Base-by-base conservation (phyloP, 192 early-diverging fungal species). In the Backusella australiensis region DNA sequence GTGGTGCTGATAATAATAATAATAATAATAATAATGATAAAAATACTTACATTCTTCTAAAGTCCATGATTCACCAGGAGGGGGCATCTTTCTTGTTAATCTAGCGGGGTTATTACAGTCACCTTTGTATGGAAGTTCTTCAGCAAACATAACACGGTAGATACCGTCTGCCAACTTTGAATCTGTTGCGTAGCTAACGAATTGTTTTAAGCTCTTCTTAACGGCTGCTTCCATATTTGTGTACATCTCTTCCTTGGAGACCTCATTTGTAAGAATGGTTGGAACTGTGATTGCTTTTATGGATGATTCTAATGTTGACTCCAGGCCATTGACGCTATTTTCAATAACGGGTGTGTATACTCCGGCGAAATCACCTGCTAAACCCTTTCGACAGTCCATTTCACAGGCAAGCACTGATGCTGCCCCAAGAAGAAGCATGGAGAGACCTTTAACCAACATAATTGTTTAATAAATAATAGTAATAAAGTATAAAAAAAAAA, bases 61-160 rank as follows among this genome's bases (percentile, higher is more conserved):
- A 29, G 81, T 85, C 88, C 88, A 89, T 49, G 68, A 75, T 46
- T 81, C 82, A 32, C 85, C 85, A 9, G 17, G 35, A 44, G 85
- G 85, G 59, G 88, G 88, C 81, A 86, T 84, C 46, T 15, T 80
- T 67, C 79, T 56, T 21, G 67, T 67, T 6, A 89, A 80, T 67
- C 82, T 75, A 32, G 75, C 75, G 42, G 88, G 88, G 52, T 82
- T 42, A 39, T 89, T 87, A 77, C 88, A 89, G 49, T 89, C 86
- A 34, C 88, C 88, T 76, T 87, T 89, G 82, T 86, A 89, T 69
- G 79, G 77, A 39, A 84, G 79, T 19, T 84, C 79, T 23, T 84
- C 75, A 69, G 75, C 78, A 76, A 89, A 89, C 72, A 87, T 87
- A 12, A 79, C 76, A 26, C 41, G 74, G 34, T 81, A 79, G 19